Base-by-base conservation (phyloP, 2,329 filamentous ascomycete genomes). In the Monosporascus sp. region DNA sequence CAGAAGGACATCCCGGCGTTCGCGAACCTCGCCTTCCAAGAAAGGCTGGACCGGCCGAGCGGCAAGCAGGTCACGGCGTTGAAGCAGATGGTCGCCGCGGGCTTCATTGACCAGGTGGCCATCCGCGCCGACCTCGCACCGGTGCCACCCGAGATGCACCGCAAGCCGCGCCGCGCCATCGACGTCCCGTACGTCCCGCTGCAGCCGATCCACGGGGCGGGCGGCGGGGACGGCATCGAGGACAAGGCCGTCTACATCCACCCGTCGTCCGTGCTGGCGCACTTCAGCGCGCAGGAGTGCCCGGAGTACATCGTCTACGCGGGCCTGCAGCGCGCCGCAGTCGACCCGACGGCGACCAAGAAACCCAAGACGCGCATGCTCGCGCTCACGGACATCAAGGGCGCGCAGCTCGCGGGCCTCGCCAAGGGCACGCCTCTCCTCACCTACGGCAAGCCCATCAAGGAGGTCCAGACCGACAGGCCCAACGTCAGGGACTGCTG, bases 51-150 rank as follows among this genome's bases (percentile, higher is more conserved):
- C 48, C 76, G 78, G 0, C 84, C 84, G 0, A 81, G 82, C 0
- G 74, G 84, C 7, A 87, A 85, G 60, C 87, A 91, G 65, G 76
- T 95, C 27, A 85, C 86, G 47, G 85, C 90, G 1, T 77, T 99
- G 27, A 96, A 95, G 69, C 90, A 97, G 67, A 95, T 97, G 73
- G 85, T 90, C 22, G 90, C 93, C 0, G 88, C 91, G 0, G 94
- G 93, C 1, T 97, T 97, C 73, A 85, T 97, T 64, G 94, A 99
- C 71, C 89, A 97, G 61, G 82, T 99, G 41, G 94, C 94, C 46
- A 91, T 97, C 61, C 89, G 94, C 56, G 90, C 90, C 4, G 93
- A 99, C 69, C 76, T 91, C n/a, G 80, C 90, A 0, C 90, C 91
- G 1, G 80, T 79, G 14, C 88, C 90, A 1, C 85, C 86, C 1